Conservation (phyloP, 208 protist species). For the Leishmania martiniquensis region DNA sequence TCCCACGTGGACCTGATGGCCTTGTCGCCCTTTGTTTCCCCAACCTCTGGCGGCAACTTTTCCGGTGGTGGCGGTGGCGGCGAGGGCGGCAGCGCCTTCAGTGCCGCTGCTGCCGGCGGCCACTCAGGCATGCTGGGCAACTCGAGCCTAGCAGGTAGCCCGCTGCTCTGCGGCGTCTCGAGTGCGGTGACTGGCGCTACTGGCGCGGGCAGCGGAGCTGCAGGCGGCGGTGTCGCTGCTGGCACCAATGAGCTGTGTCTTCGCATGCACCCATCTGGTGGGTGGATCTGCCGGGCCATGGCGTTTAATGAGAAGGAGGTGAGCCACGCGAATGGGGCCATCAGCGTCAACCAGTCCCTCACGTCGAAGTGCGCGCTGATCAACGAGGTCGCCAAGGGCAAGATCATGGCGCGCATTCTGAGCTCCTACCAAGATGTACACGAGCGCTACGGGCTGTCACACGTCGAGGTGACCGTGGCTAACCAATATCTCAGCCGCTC, state of each 20-base stretch:
- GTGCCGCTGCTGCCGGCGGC: background rate
- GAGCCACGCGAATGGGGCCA: conserved; percentile 67
- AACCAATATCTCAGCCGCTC: conserved; percentile 77
- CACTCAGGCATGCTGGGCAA: conserved; percentile 1
- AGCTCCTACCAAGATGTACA: conserved; percentile 60
- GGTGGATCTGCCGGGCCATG: conserved; percentile 86
- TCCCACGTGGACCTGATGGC: conserved; percentile 42
- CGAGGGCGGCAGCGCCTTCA: background rate
- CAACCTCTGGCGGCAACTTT: background rate
- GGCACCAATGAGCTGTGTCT: background rate
- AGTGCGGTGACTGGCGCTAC: conserved; percentile 4
- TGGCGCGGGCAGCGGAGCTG: background rate
- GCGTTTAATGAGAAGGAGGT: conserved; percentile 73
- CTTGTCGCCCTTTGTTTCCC: conserved; percentile 28
- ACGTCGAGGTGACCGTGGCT: conserved; percentile 79
- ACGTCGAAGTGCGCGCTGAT: conserved; percentile 65
- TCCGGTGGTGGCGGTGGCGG: background rate
- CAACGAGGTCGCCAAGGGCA: conserved; percentile 80
- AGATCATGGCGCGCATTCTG: conserved; percentile 60
- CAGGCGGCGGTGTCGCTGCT: background rate
- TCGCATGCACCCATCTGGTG: conserved; percentile 51
- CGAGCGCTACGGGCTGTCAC: conserved; percentile 77
- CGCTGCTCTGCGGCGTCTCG: conserved; percentile 1
- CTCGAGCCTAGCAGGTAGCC: background rate
- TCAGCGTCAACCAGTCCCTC: conserved; percentile 80